These are phyloP conservation scores for Cystobasidiopsis lactophilus DNA, from an alignment of 768 basidiomycete genomes.

Conservation along the genomic window DNA sequence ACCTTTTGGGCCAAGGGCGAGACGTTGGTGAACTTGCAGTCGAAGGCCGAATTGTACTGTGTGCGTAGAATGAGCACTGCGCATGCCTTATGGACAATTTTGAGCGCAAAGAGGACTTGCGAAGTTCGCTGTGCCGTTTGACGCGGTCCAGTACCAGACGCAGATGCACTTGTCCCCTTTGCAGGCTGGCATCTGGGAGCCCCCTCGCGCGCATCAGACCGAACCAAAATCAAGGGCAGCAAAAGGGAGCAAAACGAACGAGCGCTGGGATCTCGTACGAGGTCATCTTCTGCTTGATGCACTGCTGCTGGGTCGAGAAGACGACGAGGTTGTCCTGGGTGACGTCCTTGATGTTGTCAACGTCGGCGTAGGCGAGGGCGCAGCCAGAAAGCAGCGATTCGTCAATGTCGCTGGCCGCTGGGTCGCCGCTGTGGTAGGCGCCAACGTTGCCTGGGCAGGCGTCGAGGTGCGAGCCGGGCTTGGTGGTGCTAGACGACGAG, in stretches of 20 bases:
- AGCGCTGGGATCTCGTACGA: slow-evolving; percentile 7
- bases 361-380: slow-evolving; percentile 8
- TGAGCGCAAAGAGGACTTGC: neutral
- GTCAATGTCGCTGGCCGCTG: too few relatives aligned
- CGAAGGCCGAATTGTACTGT: slow-evolving; percentile 4
- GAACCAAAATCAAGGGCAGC: neutral
- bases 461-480: too few relatives aligned
- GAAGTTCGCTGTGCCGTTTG: neutral
- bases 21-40: slow-evolving; percentile 8
- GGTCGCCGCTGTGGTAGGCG: too few relatives aligned
- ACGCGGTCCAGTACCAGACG: slow-evolving; percentile 3
- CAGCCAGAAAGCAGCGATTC: slow-evolving; percentile 8
- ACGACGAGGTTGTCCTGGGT: slow-evolving; percentile 4
- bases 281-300: slow-evolving; percentile 6
- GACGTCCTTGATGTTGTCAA: slow-evolving; percentile 1
- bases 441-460: too few relatives aligned
- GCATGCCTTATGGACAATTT: too few relatives aligned
- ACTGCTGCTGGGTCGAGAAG: slow-evolving; percentile 9
- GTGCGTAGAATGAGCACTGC: neutral
- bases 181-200: slow-evolving; percentile 10
- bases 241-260: neutral
- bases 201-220: neutral
- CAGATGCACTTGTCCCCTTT: slow-evolving; percentile 9
- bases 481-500: too few relatives aligned
- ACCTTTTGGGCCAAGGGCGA: neutral